Evolutionary conservation across 768 basidiomycete genomes (phyloP), one percentile per base, ranked within the genome.

Genomic region (Cystofilobasidium macerans): DNA sequence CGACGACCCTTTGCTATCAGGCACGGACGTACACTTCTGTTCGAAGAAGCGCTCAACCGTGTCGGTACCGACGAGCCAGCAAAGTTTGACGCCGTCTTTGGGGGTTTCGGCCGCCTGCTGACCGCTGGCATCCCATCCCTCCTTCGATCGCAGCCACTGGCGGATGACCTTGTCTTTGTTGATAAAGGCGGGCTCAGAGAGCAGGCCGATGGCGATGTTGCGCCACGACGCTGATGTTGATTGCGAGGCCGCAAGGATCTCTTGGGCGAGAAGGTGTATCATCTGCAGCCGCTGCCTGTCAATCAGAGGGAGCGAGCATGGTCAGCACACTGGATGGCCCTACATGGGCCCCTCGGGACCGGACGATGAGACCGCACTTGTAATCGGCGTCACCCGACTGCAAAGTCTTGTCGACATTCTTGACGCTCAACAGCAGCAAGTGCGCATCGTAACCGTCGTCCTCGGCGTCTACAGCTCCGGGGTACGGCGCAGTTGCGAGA

Each of bases 21-120:
- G 20, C 20, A 9, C n/a, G 28, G 13, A 48, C 67, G n/a, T 18
- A 68, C 67, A 68, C 38, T 68, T 68, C 47, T 40, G 36, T 32
- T 68, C 67, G 28, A 68, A 68, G 45, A 68, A 68, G 14, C 67
- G 32, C 36, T 42, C 57, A 20, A 68, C 40, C n/a, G 67, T 68
- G 45, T 68, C 67, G 3, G 67, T 68, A 28, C 67, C 67, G 0
- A 68, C 53, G n/a, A 68, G 47, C 67, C 67, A 68, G 13, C 53
- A 54, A 5, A 64, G 43, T 56, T 57, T 30, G 24, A 58, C 38
- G 28, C 28, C 48, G 11, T 62, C 26, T 43, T n/a, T 20, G 8
- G 38, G 11, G n/a, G n/a, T n/a, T n/a, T n/a, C n/a, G n/a, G n/a
- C n/a, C 24, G 12, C 28, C 26, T 11, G 26, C 20, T 24, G 22